Percentiles rank a stretch among this genome's conserved stretches.
Evolutionary conservation across 2,329 filamentous ascomycete species (phyloP).

Genomic region (Allantophomopsis cytisporea): DNA sequence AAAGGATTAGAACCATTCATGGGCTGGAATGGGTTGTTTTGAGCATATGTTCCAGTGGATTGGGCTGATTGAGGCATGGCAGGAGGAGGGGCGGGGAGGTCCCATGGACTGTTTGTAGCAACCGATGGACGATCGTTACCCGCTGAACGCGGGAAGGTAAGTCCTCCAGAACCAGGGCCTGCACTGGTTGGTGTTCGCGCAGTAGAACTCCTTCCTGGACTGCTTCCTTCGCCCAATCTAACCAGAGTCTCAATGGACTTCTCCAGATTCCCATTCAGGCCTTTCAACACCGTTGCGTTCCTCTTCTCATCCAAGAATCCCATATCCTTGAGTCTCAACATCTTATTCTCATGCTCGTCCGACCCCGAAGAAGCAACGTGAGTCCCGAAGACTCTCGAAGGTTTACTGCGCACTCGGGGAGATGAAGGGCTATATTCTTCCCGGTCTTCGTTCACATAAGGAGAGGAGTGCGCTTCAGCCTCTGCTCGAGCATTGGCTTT

Average conservation of each 20-base stretch:
- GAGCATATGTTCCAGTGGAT: constrained; percentile 43
- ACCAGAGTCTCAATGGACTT: constrained; percentile 75
- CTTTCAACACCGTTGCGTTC: constrained; percentile 71
- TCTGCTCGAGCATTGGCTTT: constrained; percentile 7
- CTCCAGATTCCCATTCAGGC: constrained; percentile 73
- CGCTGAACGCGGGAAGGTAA: too few species aligned
- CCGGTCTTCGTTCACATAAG: constrained; percentile 6
- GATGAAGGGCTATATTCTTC: constrained; percentile 9
- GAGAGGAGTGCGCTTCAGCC: constrained; percentile 4
- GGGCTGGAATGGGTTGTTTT: constrained; percentile 13
- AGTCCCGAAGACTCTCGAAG: constrained; percentile 56
- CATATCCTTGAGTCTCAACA: constrained; percentile 73
- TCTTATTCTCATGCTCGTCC: constrained; percentile 60
- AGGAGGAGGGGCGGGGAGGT: constrained; percentile 27
- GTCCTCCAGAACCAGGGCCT: too few species aligned
- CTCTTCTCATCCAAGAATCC: constrained; percentile 76
- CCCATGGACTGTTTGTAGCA: constrained; percentile 52
- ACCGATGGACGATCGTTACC: too few species aligned
- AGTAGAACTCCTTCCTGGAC: constrained; percentile 14
- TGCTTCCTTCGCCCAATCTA: constrained; percentile 60
- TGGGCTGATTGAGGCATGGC: constrained; percentile 45
- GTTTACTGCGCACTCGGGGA: constrained; percentile 29
- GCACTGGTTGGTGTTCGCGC: too few species aligned
- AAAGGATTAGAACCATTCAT: constrained; percentile 51
- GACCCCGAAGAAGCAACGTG: constrained; percentile 35